phyloP scores from a whole-genome alignment of 225 moss, liverwort and hornwort species.

The Antitrichia curtipendula region DNA sequence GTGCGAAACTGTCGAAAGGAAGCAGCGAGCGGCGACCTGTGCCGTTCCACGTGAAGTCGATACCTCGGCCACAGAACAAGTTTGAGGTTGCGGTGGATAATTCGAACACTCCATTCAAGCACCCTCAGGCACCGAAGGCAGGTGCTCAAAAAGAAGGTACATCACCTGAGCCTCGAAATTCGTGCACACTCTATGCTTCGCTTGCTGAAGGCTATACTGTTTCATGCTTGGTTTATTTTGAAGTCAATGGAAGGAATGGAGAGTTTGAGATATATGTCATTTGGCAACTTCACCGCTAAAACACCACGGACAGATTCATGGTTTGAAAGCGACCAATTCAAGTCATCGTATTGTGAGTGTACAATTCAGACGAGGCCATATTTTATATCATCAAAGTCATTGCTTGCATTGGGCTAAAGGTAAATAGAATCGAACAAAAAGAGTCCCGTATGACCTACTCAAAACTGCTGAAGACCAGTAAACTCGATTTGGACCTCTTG shows the following conservation, averaged over 20 bases:
- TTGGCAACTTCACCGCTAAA: background rate
- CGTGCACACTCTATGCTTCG: background rate
- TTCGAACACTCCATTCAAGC: constrained; percentile 73
- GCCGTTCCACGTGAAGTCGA: constrained; percentile 71
- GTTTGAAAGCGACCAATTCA: background rate
- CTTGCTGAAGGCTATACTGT: background rate
- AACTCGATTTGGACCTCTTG: background rate
- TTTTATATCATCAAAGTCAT: background rate
- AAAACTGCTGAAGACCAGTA: background rate
- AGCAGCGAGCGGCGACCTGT: constrained; percentile 43
- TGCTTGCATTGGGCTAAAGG: background rate
- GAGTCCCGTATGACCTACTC: background rate
- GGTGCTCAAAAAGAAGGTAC: constrained; percentile 11
- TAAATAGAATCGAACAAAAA: background rate
- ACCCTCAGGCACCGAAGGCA: constrained; percentile 6
- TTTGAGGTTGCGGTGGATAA: constrained; percentile 80
- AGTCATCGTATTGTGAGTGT: background rate
- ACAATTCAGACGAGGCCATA: background rate
- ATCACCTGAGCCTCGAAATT: background rate
- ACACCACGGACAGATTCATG: background rate
- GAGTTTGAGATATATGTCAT: background rate
- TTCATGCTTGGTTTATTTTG: background rate
- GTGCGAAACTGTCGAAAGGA: constrained; percentile 40
- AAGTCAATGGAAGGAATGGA: background rate
- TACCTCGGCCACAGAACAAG: constrained; percentile 88